phyloP scores from a whole-genome alignment of 164 flowering plant genomes.

The Tetracentron sinense region DNA sequence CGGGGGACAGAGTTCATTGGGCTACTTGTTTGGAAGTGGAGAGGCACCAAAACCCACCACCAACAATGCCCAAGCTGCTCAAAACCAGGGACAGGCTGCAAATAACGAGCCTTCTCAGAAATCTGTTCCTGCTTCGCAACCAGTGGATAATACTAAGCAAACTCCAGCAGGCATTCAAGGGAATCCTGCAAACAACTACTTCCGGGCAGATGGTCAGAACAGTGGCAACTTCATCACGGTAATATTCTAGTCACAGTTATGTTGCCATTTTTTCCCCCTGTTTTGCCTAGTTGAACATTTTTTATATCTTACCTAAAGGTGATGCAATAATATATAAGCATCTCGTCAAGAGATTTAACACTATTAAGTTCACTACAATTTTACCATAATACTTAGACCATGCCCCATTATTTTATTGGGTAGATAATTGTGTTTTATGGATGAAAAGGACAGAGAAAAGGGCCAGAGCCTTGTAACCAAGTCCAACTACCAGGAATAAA shows the following conservation, averaged over 20 bases:
- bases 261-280: neutral
- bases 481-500: no score
- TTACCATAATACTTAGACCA: no score
- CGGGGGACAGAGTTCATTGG: slow-evolving; percentile 85
- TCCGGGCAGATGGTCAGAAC: slow-evolving; percentile 58
- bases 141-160: slow-evolving; percentile 35
- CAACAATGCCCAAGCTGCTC: slow-evolving; percentile 24
- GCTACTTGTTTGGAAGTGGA: slow-evolving; percentile 67
- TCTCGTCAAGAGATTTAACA: no score
- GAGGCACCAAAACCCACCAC: slow-evolving; percentile 57
- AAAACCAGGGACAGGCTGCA: slow-evolving; percentile 23
- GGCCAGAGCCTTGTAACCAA: no score
- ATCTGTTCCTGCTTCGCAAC: slow-evolving; percentile 30
- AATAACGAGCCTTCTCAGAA: slow-evolving; percentile 30
- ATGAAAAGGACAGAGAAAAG: no score
- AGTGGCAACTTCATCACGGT: slow-evolving; percentile 57
- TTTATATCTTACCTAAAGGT: no score
- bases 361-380: no score
- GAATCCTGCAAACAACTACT: slow-evolving; percentile 38
- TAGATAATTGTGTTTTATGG: no score
- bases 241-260: neutral
- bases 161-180: slow-evolving; percentile 46
- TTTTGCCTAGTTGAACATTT: neutral
- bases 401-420: no score
- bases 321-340: no score